These are phyloP conservation scores for Rhizopus delemar DNA, from an alignment of 371 early-diverging fungal species.

Conservation along the genomic window DNA sequence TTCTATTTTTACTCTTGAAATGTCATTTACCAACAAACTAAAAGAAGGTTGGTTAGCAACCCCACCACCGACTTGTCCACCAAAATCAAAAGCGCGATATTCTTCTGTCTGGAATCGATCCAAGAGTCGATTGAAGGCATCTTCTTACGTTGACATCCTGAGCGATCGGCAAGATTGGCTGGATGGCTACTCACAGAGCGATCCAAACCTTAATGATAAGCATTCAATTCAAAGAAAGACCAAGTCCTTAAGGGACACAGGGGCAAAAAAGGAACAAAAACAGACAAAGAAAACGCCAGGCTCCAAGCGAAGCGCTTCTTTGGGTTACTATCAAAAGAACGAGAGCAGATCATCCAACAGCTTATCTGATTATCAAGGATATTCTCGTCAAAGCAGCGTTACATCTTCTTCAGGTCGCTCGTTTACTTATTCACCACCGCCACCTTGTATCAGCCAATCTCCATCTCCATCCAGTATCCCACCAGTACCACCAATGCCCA, in stretches of 20 bases:
- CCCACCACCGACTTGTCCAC: not conserved
- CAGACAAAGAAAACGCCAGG: not conserved
- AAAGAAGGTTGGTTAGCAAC: not conserved
- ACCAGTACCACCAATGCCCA: constrained; percentile 23
- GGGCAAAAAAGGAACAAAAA: not conserved
- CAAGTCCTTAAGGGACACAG: not conserved
- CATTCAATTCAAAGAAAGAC: not conserved
- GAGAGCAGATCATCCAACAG: not conserved
- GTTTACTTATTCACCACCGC: constrained; percentile 30
- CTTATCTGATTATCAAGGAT: constrained; percentile 30
- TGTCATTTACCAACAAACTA: not conserved
- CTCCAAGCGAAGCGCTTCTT: not conserved
- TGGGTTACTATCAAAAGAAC: not conserved
- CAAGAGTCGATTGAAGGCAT: not conserved
- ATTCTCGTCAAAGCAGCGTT: not conserved
- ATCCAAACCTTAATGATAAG: not conserved
- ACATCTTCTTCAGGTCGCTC: constrained; percentile 20
- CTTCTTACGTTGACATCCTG: not conserved
- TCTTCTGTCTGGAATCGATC: not conserved
- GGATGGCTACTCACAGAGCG: not conserved
- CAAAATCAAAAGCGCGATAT: not conserved
- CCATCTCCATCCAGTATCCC: constrained; percentile 11
- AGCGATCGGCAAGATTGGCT: not conserved
- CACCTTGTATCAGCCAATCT: constrained; percentile 13
- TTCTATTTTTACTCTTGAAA: not conserved